These are phyloP conservation scores for Phycomyces nitens DNA, from an alignment of 192 early-diverging fungal genomes.

Conservation along the genomic window DNA sequence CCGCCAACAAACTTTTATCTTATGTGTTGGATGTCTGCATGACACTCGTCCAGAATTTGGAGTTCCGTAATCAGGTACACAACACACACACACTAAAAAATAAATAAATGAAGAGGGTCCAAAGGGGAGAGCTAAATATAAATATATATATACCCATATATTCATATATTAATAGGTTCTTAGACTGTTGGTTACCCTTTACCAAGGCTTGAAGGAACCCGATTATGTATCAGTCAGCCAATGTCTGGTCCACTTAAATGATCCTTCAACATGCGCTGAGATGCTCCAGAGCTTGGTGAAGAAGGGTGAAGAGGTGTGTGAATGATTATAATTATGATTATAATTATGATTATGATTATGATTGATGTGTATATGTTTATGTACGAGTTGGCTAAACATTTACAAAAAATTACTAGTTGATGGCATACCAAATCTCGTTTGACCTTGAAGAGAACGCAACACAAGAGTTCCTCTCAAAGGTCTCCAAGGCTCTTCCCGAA, in stretches of 20 bases:
- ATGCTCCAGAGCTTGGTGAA: conserved; percentile 67
- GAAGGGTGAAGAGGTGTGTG: conserved; percentile 55
- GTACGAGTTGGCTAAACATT: no score
- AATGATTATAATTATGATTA: no score
- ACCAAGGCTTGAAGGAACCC: conserved; percentile 68
- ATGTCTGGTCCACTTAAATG: conserved; percentile 89
- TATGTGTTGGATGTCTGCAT: conserved; percentile 86
- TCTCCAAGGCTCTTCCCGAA: conserved; percentile 58
- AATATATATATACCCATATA: neutral
- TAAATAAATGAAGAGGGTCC: neutral
- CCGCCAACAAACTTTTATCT: conserved; percentile 67
- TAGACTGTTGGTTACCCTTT: conserved; percentile 71
- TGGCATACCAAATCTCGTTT: conserved; percentile 97
- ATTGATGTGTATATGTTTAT: neutral
- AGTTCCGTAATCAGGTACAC: conserved; percentile 75
- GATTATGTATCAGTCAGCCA: conserved; percentile 92
- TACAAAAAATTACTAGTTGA: conserved; percentile 57
- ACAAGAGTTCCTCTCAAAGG: conserved; percentile 90
- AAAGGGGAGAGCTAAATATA: neutral
- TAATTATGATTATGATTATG: neutral
- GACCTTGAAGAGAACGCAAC: conserved; percentile 96
- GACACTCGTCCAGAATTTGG: conserved; percentile 78
- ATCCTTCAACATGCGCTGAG: conserved; percentile 67
- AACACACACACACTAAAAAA: neutral
- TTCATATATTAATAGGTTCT: conserved; percentile 46